Evolutionary conservation across 2,329 filamentous ascomycete genomes (phyloP).

Genomic region (Camptophora hylomeconis): DNA sequence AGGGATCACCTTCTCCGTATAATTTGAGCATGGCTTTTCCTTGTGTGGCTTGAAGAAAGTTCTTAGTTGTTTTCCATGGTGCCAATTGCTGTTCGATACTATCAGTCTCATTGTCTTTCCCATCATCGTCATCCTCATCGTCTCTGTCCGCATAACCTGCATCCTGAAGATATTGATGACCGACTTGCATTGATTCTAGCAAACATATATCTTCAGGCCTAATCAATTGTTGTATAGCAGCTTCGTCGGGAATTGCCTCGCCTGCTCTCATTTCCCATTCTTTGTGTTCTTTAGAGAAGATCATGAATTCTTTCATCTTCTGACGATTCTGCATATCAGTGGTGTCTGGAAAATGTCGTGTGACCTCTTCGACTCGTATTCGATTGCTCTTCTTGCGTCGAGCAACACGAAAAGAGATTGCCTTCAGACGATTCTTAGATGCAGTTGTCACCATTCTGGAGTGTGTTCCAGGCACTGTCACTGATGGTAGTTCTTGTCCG

Average conservation of each 20-base stretch:
- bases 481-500: slow-evolving; percentile 81
- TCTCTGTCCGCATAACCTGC: slow-evolving; percentile 65
- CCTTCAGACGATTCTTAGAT: slow-evolving; percentile 92
- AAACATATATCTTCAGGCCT: slow-evolving; percentile 91
- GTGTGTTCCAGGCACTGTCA: slow-evolving; percentile 86
- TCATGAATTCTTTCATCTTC: slow-evolving; percentile 92
- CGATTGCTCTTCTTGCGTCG: slow-evolving; percentile 57
- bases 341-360: slow-evolving; percentile 80
- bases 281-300: slow-evolving; percentile 76
- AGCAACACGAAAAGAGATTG: slow-evolving; percentile 84
- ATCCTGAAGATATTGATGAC: slow-evolving; percentile 78
- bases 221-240: slow-evolving; percentile 72
- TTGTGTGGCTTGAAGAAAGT: slow-evolving; percentile 84
- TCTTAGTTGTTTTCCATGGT: slow-evolving; percentile 93
- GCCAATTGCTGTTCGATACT: slow-evolving; percentile 79
- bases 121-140: slow-evolving; percentile 39
- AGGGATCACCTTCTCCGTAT: slow-evolving; percentile 89
- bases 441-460: slow-evolving; percentile 91
- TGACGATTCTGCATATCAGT: slow-evolving; percentile 92
- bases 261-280: slow-evolving; percentile 69
- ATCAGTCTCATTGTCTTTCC: slow-evolving; percentile 56
- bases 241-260: slow-evolving; percentile 67
- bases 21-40: slow-evolving; percentile 95
- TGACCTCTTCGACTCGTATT: slow-evolving; percentile 70
- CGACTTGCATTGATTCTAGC: slow-evolving; percentile 93